A percentile compares a stretch with the other conserved stretches of the same genome.
These are phyloP conservation scores for Boletellus ananiceps DNA, from an alignment of 768 basidiomycete species.

Conservation along the genomic window DNA sequence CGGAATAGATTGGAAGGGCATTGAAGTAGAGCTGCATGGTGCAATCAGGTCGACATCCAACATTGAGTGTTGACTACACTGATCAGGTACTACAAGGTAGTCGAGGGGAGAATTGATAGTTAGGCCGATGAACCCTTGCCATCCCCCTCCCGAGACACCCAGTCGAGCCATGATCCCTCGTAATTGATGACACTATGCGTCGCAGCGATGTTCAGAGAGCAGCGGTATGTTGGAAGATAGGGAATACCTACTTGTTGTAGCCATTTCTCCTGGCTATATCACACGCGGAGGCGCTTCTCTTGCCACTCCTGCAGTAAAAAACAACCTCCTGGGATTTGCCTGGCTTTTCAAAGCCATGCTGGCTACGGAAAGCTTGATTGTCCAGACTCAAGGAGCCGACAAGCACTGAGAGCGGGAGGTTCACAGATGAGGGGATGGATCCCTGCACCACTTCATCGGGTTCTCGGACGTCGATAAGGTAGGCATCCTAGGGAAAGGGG, in stretches of 20 bases:
- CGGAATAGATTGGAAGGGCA: no score
- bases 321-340: slow-evolving; percentile 65
- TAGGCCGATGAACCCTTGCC: slow-evolving; percentile 24
- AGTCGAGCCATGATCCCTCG: slow-evolving; percentile 85
- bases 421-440: slow-evolving; percentile 88
- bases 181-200: slow-evolving; percentile 61
- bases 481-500: slow-evolving; percentile 48
- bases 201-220: background rate
- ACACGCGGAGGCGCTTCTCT: slow-evolving; percentile 73
- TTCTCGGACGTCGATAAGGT: slow-evolving; percentile 89
- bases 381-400: slow-evolving; percentile 57
- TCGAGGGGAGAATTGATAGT: background rate
- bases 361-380: slow-evolving; percentile 52
- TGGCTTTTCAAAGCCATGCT: slow-evolving; percentile 75
- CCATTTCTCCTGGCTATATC: slow-evolving; percentile 81
- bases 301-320: slow-evolving; percentile 90
- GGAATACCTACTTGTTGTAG: slow-evolving; percentile 61
- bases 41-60: background rate
- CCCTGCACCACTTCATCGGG: slow-evolving; percentile 88
- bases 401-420: slow-evolving; percentile 80
- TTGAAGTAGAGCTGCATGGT: no score
- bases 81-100: slow-evolving; percentile 3
- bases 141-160: slow-evolving; percentile 56
- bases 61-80: background rate
- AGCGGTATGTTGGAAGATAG: background rate